Evolutionary conservation across 768 basidiomycete species (phyloP), one percentile per base, ranked within the genome.

Genomic region (Chiua virens): DNA sequence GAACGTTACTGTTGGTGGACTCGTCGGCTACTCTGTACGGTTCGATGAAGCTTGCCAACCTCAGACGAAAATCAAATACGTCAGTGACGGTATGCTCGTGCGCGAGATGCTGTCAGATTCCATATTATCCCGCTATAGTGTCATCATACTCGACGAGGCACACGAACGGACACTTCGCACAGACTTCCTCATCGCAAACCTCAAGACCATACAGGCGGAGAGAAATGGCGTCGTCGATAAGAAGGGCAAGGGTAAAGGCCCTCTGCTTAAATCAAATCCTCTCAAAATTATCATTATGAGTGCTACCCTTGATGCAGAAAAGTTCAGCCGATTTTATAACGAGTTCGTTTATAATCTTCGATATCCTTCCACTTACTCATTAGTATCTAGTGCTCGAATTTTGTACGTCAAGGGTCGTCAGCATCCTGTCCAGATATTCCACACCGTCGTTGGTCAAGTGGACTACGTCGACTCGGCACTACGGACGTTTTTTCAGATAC

Each of bases 11-110:
- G 66, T 98, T 3, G 97, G 97, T 40, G 72, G 78, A 7, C 71
- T 84, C 22, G 92, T 99, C 36, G 96, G 97, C 6, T 99, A 99
- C 69, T 84, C 92, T 2, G 93, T 99, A 35, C 89, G 97, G 14
- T 99, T 99, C 69, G 93, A 98, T 66, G 96, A 98, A 62, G 73
- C 80, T 18, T 80, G 79, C 13, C 76, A 83, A 10, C 64, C 79
- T 0, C 74, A 81, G 3, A 99, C 97, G 4, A 81, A 86, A 42
- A 89, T 98, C 71, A 98, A 98, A 72, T 99, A 93, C 65, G 79
- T 97, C 70, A 98, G 95, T 49, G 97, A 99, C 61, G 97, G 97
- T 55, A 98, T 98, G 90, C 85, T 98, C 57, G 87, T 95, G 38
- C 83, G 94, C 38, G 97, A 99, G 76, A 80, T 95, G 44, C 78